These are phyloP conservation scores for Austroboletus olivaceoglutinosus DNA, from an alignment of 1,284 basidiomycete species.

Conservation along the genomic window DNA sequence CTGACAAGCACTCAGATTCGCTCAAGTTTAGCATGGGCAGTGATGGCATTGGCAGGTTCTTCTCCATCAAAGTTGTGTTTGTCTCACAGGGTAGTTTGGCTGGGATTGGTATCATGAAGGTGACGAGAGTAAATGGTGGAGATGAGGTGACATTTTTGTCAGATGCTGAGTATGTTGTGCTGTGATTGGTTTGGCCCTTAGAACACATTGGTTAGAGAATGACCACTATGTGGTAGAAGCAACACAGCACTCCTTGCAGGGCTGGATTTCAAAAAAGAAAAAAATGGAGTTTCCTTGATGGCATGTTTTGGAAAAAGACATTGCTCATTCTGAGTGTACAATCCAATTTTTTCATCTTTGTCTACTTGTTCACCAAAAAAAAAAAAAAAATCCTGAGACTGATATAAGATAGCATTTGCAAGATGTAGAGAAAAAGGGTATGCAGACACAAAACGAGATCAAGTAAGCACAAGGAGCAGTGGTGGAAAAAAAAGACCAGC, in stretches of 20 bases:
- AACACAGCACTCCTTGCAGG: too few species aligned
- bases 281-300: too few species aligned
- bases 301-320: too few species aligned
- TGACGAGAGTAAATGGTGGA: conserved; percentile 52
- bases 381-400: too few species aligned
- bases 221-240: neutral
- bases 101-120: conserved; percentile 61
- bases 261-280: too few species aligned
- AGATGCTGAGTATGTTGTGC: conserved; percentile 72
- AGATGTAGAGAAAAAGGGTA: too few species aligned
- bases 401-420: too few species aligned
- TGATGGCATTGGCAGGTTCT: conserved; percentile 83
- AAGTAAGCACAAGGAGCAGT: neutral
- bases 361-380: too few species aligned
- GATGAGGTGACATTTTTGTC: conserved; percentile 72
- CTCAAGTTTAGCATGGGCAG: conserved; percentile 88
- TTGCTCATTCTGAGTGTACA: too few species aligned
- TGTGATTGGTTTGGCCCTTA: conserved; percentile 26
- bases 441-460: too few species aligned
- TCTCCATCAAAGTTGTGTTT: conserved; percentile 88
- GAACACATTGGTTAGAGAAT: too few species aligned
- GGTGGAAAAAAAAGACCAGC: neutral
- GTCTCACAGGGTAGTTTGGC: conserved; percentile 76
- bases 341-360: too few species aligned
- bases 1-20: conserved; percentile 66